Conservation (phyloP, 2,329 filamentous ascomycete species). For the Arthrobotrys iridis region DNA sequence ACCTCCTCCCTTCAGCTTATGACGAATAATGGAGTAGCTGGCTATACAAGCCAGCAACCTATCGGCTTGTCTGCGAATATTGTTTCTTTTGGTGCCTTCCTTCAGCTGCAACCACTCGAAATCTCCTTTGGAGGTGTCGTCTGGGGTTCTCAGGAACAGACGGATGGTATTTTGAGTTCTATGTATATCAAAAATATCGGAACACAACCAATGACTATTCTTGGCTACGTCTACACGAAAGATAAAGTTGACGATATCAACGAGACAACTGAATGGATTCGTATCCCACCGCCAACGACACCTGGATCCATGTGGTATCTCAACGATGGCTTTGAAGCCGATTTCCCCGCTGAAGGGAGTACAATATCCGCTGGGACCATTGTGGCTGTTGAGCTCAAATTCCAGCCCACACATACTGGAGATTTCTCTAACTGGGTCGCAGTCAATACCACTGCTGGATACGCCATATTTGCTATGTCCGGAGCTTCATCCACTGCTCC, state of each 20-base stretch:
- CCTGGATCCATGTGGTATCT: constrained; percentile 53
- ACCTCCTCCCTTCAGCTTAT: constrained; percentile 43
- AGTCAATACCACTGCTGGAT: constrained; percentile 42
- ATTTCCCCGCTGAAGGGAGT: constrained; percentile 59
- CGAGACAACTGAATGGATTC: constrained; percentile 53
- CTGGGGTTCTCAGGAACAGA: constrained; percentile 58
- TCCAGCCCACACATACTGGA: constrained; percentile 60
- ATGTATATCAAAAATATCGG: constrained; percentile 62
- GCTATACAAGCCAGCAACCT: constrained; percentile 61
- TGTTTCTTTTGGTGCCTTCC: constrained; percentile 61
- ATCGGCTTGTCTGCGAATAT: constrained; percentile 62
- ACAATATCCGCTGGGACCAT: constrained; percentile 59
- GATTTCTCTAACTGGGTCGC: constrained; percentile 56
- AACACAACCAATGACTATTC: constrained; percentile 60
- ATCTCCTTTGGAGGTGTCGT: constrained; percentile 63
- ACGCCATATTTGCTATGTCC: constrained; percentile 40
- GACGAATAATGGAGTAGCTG: constrained; percentile 60
- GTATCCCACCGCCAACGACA: constrained; percentile 1
- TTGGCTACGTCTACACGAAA: constrained; percentile 60
- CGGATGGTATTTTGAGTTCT: constrained; percentile 59
- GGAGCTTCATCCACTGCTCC: constrained; percentile 61
- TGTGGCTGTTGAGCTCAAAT: constrained; percentile 60
- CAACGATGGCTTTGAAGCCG: constrained; percentile 60
- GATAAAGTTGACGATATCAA: constrained; percentile 58
- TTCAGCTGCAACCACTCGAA: constrained; percentile 61